Base-by-base conservation (phyloP, 2,329 filamentous ascomycete species). In the Penicillium freii region DNA sequence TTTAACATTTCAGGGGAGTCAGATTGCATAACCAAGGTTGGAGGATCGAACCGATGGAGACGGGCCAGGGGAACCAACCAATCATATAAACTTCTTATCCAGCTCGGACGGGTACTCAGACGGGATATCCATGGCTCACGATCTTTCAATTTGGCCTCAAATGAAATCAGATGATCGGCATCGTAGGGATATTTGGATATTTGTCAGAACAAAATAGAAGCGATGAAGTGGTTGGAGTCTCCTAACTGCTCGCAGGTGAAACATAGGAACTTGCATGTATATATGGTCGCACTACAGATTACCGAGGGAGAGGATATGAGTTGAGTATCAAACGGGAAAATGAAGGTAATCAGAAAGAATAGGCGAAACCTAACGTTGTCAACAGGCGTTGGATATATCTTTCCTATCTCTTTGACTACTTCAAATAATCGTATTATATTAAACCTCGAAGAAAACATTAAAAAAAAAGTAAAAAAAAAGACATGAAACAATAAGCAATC, bases 181-280 rank as follows among this genome's bases (percentile, higher is more conserved):
- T 8, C 9, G 10, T 33, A 44, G 17, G 42, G 42, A 29, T 44
- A 23, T 23, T 31, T 45, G 40, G 27, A 54, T 42, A 33, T 45
- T 45, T 21, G n/a, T 45, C n/a, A 46, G 10, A 6, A 2, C 13
- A 2, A 31, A 6, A 13, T 33, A 15, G 27, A 21, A 8, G 13
- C 17, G 21, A 13, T 43, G 21, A 17, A 21, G 42, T 19, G 34
- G 25, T 46, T 53, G 40, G 13, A 46, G n/a, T 27, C 53, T 43
- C 53, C 53, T 56, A 19, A 15, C 53, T 36, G 53, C 53, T 31
- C 31, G 52, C 52, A 55, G 40, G 31, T 38, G 34, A 54, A 47
- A 54, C 51, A 25, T 27, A 38, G 27, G 19, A 44, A 9, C 21
- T 38, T 44, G 33, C 51, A 53, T 23, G n/a, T 17, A 47, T 34